Conservation (phyloP, 768 basidiomycete species). For the Coprinopsis sp. region DNA sequence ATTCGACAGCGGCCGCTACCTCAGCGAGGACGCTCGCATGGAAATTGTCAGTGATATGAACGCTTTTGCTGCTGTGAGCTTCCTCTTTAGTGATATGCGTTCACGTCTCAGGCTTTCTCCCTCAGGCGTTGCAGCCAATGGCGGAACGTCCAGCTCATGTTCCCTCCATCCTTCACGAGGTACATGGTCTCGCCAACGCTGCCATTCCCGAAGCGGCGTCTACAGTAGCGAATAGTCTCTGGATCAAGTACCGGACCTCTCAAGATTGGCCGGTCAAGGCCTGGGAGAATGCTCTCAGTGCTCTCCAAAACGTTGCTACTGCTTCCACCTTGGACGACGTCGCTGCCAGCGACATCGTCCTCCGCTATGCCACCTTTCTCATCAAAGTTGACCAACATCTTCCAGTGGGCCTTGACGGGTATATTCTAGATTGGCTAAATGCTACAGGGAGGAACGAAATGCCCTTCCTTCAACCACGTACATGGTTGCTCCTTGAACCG, state of each 20-base stretch:
- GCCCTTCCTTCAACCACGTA: slow-evolving; percentile 49
- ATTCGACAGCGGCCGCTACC: slow-evolving; percentile 56
- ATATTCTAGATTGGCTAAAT: slow-evolving; percentile 67
- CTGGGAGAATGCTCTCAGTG: slow-evolving; percentile 79
- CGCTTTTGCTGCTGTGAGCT: slow-evolving; percentile 56
- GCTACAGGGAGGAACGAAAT: slow-evolving; percentile 66
- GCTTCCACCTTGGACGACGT: slow-evolving; percentile 45
- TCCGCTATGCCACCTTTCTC: slow-evolving; percentile 68
- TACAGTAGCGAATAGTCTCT: slow-evolving; percentile 68
- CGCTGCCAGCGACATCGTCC: slow-evolving; percentile 47
- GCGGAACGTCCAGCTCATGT: slow-evolving; percentile 36
- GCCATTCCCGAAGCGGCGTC: slow-evolving; percentile 57
- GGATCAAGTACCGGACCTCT: slow-evolving; percentile 78
- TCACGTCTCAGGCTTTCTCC: neutral
- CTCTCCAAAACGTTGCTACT: slow-evolving; percentile 64
- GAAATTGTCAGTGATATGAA: slow-evolving; percentile 56
- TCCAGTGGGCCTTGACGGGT: slow-evolving; percentile 65
- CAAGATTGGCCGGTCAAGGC: slow-evolving; percentile 76
- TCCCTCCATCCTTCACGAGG: slow-evolving; percentile 55
- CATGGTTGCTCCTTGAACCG: slow-evolving; percentile 62
- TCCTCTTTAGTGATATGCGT: neutral
- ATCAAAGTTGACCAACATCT: slow-evolving; percentile 73
- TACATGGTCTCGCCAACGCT: slow-evolving; percentile 60
- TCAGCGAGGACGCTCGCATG: slow-evolving; percentile 52
- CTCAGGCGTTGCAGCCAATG: slow-evolving; percentile 45